A percentile compares a stretch with the other conserved stretches of the same genome.
phyloP scores from a whole-genome alignment of 768 basidiomycete species.

The Boletus sp. region DNA sequence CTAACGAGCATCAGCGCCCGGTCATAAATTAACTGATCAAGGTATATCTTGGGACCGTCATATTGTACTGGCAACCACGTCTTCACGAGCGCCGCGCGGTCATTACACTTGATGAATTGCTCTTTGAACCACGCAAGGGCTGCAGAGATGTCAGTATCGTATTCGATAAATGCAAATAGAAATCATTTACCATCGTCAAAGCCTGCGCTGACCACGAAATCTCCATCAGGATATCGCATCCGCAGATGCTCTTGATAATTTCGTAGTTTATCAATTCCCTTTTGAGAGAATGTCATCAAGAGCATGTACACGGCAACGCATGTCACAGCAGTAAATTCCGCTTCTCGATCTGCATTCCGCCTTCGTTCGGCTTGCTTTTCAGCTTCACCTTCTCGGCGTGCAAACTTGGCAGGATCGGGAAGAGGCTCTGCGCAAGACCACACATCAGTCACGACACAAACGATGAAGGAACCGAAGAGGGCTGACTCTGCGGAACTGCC shows the following conservation, averaged over 20 bases:
- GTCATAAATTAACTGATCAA: slow-evolving; percentile 92
- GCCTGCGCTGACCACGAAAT: slow-evolving; percentile 73
- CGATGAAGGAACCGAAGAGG: not conserved
- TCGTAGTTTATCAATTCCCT: slow-evolving; percentile 82
- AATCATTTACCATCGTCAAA: slow-evolving; percentile 66
- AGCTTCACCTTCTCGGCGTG: slow-evolving; percentile 65
- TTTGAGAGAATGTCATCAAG: slow-evolving; percentile 88
- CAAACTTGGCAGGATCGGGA: slow-evolving; percentile 76
- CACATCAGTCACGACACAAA: slow-evolving; percentile 1
- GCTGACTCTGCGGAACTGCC: slow-evolving; percentile 78
- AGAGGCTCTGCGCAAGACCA: slow-evolving; percentile 58
- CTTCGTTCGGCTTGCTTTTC: slow-evolving; percentile 68
- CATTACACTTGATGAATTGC: slow-evolving; percentile 92
- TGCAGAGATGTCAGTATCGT: slow-evolving; percentile 27
- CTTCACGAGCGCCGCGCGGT: slow-evolving; percentile 85
- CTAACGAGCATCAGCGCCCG: slow-evolving; percentile 82
- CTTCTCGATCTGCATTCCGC: slow-evolving; percentile 73
- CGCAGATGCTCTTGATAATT: slow-evolving; percentile 80
- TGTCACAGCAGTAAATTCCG: slow-evolving; percentile 80
- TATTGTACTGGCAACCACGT: slow-evolving; percentile 85
- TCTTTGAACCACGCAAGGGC: slow-evolving; percentile 89
- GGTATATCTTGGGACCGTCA: slow-evolving; percentile 75
- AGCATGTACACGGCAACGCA: slow-evolving; percentile 89
- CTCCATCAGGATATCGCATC: slow-evolving; percentile 74
- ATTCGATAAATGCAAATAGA: not conserved